These are phyloP conservation scores for Juglanconis oblonga DNA, from an alignment of 2,329 filamentous ascomycete species.

Conservation along the genomic window DNA sequence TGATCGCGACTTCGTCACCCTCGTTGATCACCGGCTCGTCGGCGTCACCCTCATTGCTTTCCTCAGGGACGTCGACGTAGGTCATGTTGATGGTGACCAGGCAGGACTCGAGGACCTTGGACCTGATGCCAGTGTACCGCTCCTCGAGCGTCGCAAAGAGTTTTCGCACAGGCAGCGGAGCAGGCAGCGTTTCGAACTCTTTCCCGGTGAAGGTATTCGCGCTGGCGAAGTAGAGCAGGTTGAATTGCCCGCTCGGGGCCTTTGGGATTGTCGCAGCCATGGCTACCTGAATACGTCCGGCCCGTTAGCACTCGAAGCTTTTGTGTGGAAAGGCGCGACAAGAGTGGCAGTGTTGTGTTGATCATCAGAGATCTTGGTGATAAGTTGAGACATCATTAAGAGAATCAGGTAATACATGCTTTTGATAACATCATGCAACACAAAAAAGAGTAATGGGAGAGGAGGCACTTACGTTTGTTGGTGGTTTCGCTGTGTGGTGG, in stretches of 20 bases:
- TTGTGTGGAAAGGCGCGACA: constrained; percentile 5
- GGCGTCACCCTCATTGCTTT: constrained; percentile 37
- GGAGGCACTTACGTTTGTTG: constrained; percentile 29
- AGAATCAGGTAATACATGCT: constrained; percentile 44
- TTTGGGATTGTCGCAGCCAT: constrained; percentile 35
- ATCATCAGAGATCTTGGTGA: constrained; percentile 71
- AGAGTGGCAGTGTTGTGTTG: constrained; percentile 11
- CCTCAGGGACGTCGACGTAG: constrained; percentile 68
- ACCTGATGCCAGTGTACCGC: constrained; percentile 66
- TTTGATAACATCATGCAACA: constrained; percentile 31
- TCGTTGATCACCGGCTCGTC: constrained; percentile 55
- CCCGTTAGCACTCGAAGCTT: constrained; percentile 23
- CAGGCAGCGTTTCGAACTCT: constrained; percentile 61
- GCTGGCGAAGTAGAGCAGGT: constrained; percentile 77
- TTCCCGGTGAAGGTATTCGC: constrained; percentile 70
- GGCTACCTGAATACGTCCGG: constrained; percentile 9
- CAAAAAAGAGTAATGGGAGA: background rate
- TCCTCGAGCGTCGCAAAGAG: constrained; percentile 68
- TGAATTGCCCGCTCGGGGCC: constrained; percentile 65
- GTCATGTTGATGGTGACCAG: constrained; percentile 77
- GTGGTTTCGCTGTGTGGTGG: background rate
- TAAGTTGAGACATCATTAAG: constrained; percentile 53
- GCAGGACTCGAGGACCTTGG: constrained; percentile 67
- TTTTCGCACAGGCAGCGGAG: constrained; percentile 59
- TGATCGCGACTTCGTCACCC: constrained; percentile 82